Base-by-base conservation (phyloP, 2,329 filamentous ascomycete species). In the Tolypocladium paradoxum region DNA sequence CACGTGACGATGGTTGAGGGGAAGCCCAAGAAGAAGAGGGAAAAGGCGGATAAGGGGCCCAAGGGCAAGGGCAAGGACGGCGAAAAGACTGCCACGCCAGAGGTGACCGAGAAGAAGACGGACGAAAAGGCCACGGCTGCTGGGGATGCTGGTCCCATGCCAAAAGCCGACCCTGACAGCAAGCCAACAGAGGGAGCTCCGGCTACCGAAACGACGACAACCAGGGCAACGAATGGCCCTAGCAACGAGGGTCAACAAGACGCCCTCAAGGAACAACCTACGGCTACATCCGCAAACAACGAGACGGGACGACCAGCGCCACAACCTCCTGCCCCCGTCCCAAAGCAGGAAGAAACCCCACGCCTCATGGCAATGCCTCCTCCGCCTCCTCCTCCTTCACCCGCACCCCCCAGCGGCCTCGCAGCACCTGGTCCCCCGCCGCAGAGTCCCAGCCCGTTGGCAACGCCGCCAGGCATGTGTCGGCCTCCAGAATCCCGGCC, bases 1-100 rank as follows among this genome's bases (percentile, higher is more conserved):
- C 76, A 79, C 57, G 76, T 85, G 37, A 77, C 76, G 2, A 76
- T 84, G 56, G 77, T 84, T 56, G 80, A 84, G 61, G 81, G 84
- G 63, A 81, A 79, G 62, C 74, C 75, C 58, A 84, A 83, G 64
- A 73, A 75, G 67, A 84, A 82, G 65, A 70, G 74, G 54, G 71
- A 73, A 49, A 69, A 67, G 50, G 65, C 60, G 1, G 67, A 70
- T 5, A 70, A 73, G 60, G 61, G 61, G 54, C 27, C 60, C 55
- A 61, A 64, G 48, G 60, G 58, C 20, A 66, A 67, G 55, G 59
- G 58, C 40, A 67, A 64, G 53, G 65, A 61, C 18, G 37, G 31
- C 3, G 38, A 50, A 11, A 63, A 62, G 54, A 61, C 55, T 1
- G 51, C 57, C 34, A 43, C 14, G 37, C 18, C 12, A 12, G 49